Evolutionary conservation across 208 protist genomes (phyloP), one percentile per base, ranked within the genome.

Genomic region (Zelonia costaricensis): DNA sequence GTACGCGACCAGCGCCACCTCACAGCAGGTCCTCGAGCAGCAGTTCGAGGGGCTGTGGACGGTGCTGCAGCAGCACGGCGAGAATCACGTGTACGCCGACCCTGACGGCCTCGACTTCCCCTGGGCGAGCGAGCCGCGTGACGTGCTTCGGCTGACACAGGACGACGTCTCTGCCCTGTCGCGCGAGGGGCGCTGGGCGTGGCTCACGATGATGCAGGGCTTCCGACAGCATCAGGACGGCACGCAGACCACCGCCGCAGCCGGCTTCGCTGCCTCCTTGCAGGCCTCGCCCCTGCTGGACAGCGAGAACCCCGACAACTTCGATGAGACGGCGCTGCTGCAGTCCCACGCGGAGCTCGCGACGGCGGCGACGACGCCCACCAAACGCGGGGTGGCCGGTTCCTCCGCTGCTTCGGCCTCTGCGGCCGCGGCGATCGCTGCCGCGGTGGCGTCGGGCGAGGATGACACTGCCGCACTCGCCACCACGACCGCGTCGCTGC

Each of bases 91-190:
- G 40, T 70, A 53, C 56, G 33, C 30, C 7, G 74, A 80, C 45
- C 73, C 73, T 1, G 67, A 61, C 1, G 78, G 74, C 22, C 48
- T 46, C 35, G 23, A 55, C n/a, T 83, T 83, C 31, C 77, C 77
- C 8, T 83, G 77, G 77, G 13, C 58, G 0, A 66, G 38, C 20
- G 42, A 46, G 5, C 43, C 45, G 8, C 45, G n/a, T 22, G 57
- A 54, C 27, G 57, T 45, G 40, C 44, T 46, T 28, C 63, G 62
- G 36, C 52, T 53, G 1, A 54, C 62, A 3, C 48, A 44, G 4
- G 47, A 53, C 8, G 35, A 54, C 13, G 8, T 57, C 10, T 27
- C 45, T 0, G 51, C 36, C n/a, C 13, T 65, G 12, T 27, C 44
- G 16, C 63, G 46, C 13, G 18, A 20, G 43, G 38, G 35, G n/a